A percentile compares a stretch with the other conserved stretches of the same genome.
Conservation (phyloP, 768 basidiomycete genomes). For the Sporobolomyces roseus region DNA sequence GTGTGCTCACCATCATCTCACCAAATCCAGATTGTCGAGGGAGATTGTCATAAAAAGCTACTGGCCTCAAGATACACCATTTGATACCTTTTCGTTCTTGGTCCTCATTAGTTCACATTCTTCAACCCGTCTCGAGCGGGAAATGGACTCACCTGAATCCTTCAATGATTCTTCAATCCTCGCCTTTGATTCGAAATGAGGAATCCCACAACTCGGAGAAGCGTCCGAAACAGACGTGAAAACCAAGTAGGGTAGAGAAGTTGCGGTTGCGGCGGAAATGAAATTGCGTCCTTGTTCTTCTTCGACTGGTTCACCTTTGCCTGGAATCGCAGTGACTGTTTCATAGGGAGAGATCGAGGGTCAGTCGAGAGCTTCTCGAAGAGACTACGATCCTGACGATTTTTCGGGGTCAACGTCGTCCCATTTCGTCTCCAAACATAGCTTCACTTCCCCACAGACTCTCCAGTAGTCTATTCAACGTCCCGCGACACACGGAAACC, state of each 20-base stretch:
- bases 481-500: too few relatives aligned
- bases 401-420: too few relatives aligned
- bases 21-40: constrained; percentile 29
- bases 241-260: constrained; percentile 43
- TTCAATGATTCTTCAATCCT: constrained; percentile 43
- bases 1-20: constrained; percentile 37
- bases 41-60: constrained; percentile 47
- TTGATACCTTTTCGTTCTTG: too few relatives aligned
- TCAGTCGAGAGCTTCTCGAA: too few relatives aligned
- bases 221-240: constrained; percentile 44
- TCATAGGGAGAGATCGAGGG: too few relatives aligned
- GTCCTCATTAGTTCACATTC: too few relatives aligned
- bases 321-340: constrained; percentile 16
- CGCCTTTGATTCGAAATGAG: constrained; percentile 46
- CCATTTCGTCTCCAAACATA: too few relatives aligned
- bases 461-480: too few relatives aligned
- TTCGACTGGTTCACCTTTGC: constrained; percentile 36
- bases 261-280: constrained; percentile 43
- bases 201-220: constrained; percentile 39
- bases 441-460: too few relatives aligned
- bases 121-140: too few relatives aligned
- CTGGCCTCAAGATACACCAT: constrained; percentile 44
- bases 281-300: constrained; percentile 44
- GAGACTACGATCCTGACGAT: too few relatives aligned
- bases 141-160: too few relatives aligned